These are phyloP conservation scores for Colletotrichum scovillei DNA, from an alignment of 2,329 filamentous ascomycete genomes.

Conservation along the genomic window DNA sequence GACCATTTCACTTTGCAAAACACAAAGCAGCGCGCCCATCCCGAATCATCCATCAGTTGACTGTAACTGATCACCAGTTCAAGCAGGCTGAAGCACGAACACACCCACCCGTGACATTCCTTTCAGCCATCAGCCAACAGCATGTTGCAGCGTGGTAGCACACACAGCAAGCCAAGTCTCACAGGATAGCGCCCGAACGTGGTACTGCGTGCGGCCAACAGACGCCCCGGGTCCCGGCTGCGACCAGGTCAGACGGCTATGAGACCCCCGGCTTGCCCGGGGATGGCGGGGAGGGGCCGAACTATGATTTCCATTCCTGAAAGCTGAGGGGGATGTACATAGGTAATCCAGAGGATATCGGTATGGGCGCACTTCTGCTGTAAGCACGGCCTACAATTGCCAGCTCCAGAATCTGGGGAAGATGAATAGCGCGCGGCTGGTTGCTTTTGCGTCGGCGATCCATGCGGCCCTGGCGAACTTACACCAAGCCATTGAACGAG, in stretches of 20 bases:
- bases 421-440: neutral
- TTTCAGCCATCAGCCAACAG: neutral
- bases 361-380: neutral
- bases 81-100: slow-evolving; percentile 2
- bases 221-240: slow-evolving; percentile 3
- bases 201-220: neutral
- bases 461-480: slow-evolving; percentile 14
- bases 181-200: neutral
- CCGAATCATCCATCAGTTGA: neutral
- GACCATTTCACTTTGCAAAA: neutral
- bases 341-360: too few relatives aligned
- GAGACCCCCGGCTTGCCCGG: neutral
- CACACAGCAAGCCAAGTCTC: neutral
- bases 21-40: neutral
- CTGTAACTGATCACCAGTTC: neutral
- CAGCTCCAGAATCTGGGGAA: slow-evolving; percentile 21
- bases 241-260: slow-evolving; percentile 3
- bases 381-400: slow-evolving; percentile 12
- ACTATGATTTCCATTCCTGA: neutral
- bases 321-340: too few relatives aligned
- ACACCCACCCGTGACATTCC: neutral
- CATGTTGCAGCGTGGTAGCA: slow-evolving; percentile 1
- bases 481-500: neutral
- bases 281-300: neutral
- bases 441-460: slow-evolving; percentile 25